A percentile compares a stretch with the other conserved stretches of the same genome.
phyloP scores from a whole-genome alignment of 1,284 basidiomycete species.

The Stereum hirsutum region DNA sequence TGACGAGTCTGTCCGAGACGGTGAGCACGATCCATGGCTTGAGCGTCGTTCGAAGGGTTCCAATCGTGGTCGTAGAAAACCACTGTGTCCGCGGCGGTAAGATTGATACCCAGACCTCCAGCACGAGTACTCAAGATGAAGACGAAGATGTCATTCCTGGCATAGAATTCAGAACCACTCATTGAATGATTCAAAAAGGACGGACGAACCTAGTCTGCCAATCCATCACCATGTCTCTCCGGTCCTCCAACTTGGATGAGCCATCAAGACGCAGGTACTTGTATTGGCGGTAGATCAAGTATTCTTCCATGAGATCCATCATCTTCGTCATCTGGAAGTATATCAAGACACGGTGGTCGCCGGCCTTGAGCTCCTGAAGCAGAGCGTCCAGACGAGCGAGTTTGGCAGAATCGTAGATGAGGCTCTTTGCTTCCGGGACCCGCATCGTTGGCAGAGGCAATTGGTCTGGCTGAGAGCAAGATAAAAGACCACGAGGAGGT shows the following conservation, averaged over 20 bases:
- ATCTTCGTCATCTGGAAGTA: conserved; percentile 99
- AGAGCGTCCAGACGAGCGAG: conserved; percentile 85
- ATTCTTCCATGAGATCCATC: conserved; percentile 99
- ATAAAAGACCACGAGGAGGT: conserved; percentile 63
- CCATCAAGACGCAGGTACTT: conserved; percentile 97
- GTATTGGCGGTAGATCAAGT: conserved; percentile 95
- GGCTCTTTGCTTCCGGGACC: conserved; percentile 90
- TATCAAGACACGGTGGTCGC: conserved; percentile 90
- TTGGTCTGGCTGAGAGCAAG: conserved; percentile 63
- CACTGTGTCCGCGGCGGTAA: conserved; percentile 97
- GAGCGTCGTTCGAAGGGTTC: conserved; percentile 99
- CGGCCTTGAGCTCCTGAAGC: conserved; percentile 87
- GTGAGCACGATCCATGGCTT: conserved; percentile 99
- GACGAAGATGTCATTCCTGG: conserved; percentile 88
- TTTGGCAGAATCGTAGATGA: conserved; percentile 97
- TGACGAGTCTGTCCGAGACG: conserved; percentile 98
- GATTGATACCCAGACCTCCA: conserved; percentile 96
- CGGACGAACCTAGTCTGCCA: conserved; percentile 89
- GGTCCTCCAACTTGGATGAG: conserved; percentile 90
- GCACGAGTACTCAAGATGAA: conserved; percentile 96
- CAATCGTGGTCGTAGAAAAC: conserved; percentile 99
- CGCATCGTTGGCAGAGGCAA: conserved; percentile 83
- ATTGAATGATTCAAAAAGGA: background rate
- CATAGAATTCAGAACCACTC: conserved; percentile 7
- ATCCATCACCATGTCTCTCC: conserved; percentile 98